Evolutionary conservation across 805 yeast genomes (phyloP).

Genomic region (Teunomyces lycoperdinae): DNA sequence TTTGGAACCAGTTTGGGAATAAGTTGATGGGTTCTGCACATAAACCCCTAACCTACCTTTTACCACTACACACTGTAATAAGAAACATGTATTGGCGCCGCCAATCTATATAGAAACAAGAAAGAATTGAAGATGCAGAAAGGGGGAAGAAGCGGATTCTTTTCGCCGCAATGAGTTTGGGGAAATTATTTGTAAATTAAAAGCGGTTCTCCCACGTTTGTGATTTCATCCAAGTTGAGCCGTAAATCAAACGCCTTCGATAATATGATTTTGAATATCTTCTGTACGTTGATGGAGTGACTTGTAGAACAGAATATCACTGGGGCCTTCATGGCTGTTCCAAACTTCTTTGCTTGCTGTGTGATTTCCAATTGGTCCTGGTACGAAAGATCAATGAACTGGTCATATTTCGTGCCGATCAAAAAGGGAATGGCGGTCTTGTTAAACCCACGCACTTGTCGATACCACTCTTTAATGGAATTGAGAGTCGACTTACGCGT

Average conservation of each 20-base stretch:
- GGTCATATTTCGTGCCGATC: slow-evolving; percentile 91
- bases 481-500: slow-evolving; percentile 82
- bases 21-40: background rate
- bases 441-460: slow-evolving; percentile 87
- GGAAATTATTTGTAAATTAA: slow-evolving; percentile 52
- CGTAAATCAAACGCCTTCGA: slow-evolving; percentile 88
- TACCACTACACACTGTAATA: background rate
- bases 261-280: slow-evolving; percentile 85
- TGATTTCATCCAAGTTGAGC: slow-evolving; percentile 79
- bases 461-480: slow-evolving; percentile 92
- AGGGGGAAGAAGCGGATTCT: background rate
- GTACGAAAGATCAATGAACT: slow-evolving; percentile 72
- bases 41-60: background rate
- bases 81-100: background rate
- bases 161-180: no score
- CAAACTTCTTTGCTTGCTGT: slow-evolving; percentile 76
- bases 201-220: slow-evolving; percentile 87
- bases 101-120: slow-evolving; percentile 1
- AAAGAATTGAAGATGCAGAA: slow-evolving; percentile 4
- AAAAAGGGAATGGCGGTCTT: slow-evolving; percentile 86
- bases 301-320: slow-evolving; percentile 87
- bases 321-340: slow-evolving; percentile 83
- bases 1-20: background rate
- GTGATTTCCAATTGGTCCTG: slow-evolving; percentile 85
- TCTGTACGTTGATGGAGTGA: slow-evolving; percentile 89